Evolutionary conservation across 306 rosid genomes (phyloP), one percentile per base, ranked within the genome.

Genomic region (Trifolium subterraneum): DNA sequence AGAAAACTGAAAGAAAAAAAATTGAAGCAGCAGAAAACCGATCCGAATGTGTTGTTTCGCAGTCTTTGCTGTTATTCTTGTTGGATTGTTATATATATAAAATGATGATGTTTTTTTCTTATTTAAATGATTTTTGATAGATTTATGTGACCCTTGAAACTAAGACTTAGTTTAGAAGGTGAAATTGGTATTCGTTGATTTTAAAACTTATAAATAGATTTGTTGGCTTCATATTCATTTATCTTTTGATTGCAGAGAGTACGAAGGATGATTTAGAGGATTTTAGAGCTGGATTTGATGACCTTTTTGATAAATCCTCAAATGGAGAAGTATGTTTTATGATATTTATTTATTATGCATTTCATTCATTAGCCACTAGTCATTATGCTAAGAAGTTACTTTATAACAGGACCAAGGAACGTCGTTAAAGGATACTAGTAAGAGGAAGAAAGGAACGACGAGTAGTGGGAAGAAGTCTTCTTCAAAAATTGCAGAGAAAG

Each of bases 251-350:
- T 78, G 70, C 90, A 92, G 98, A 83, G 38, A 70, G 81, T 10
- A 42, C 83, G 36, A 83, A 86, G 50, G 68, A 69, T 64, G 98
- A 95, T 35, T 80, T 92, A 85, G 85, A 58, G 14, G 97, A 86
- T 87, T 87, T 92, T 56, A 85, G 85, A 71, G 81, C 74, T 18
- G 79, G 82, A 75, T 80, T 85, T 74, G 87, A 83, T 68, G 69
- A 55, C 29, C 81, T 86, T 15, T 69, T 81, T 61, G 33, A 41
- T 19, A 77, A 85, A 60, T 70, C 64, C 47, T 31, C 82, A 2
- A 38, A 81, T 65, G 81, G 69, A 47, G 80, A 87, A 74, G 97
- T 89, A 86, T 27, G 89, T 80, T 62, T 82, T 44, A 48, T 65
- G 19, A 31, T 75, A 48, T 79, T 83, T 75, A 48, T 79, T 83